Evolutionary conservation across 2,329 filamentous ascomycete genomes (phyloP).

Genomic region (Calonectria ilicicola): DNA sequence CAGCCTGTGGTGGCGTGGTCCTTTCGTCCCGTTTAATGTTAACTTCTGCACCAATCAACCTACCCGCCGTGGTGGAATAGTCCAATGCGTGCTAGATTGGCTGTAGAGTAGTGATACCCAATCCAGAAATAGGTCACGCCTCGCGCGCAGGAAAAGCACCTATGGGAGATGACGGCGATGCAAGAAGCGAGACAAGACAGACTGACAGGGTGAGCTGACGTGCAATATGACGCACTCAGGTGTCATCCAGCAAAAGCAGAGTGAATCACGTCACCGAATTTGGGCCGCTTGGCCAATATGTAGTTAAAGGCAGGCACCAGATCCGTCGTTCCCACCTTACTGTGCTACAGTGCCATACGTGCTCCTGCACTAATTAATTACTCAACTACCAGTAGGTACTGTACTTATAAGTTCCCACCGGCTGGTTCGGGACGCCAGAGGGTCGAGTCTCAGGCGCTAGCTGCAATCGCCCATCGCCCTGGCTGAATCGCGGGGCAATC

Average conservation of each 20-base stretch:
- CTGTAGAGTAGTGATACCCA: neutral
- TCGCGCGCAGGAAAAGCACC: neutral
- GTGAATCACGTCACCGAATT: neutral
- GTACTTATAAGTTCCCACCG: conserved; percentile 5
- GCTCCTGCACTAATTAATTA: too few relatives aligned
- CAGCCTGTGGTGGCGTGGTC: neutral
- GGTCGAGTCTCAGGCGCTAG: neutral
- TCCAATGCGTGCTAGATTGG: neutral
- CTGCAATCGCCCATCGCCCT: neutral
- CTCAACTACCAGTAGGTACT: too few relatives aligned
- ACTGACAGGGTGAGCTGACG: neutral
- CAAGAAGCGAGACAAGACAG: neutral
- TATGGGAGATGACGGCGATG: neutral
- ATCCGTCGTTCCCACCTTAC: neutral
- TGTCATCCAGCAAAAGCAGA: neutral
- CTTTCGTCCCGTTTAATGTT: neutral
- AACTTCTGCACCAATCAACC: neutral
- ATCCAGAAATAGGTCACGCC: neutral
- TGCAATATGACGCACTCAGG: neutral
- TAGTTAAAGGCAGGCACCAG: neutral
- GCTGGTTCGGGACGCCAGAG: conserved; percentile 4
- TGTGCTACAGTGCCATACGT: too few relatives aligned
- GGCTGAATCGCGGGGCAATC: neutral
- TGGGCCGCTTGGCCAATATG: neutral
- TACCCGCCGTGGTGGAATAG: neutral